A percentile compares a stretch with the other conserved stretches of the same genome.
Evolutionary conservation across 176 grass and related monocot species (phyloP).

Genomic region (Aegilops longissima): DNA sequence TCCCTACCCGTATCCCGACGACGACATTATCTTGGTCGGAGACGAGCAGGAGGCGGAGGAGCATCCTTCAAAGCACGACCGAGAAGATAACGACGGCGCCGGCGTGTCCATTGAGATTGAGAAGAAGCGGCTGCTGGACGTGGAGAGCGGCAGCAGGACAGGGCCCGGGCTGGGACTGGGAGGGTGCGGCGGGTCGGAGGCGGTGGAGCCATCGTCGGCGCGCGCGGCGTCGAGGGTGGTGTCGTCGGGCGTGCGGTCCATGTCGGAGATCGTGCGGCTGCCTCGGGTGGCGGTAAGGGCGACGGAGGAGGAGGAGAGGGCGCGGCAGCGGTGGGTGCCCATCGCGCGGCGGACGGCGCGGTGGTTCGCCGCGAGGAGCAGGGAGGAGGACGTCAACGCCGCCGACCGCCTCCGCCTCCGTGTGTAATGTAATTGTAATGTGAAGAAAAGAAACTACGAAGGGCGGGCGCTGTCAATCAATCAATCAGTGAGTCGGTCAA

Average conservation of each 20-base stretch:
- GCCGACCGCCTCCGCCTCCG: not conserved
- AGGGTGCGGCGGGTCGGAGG: not conserved
- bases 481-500: no score
- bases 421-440: not conserved
- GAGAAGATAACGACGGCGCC: not conserved
- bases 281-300: slow-evolving; percentile 36
- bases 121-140: slow-evolving; percentile 49
- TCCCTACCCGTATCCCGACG: not conserved
- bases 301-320: slow-evolving; percentile 44
- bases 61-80: not conserved
- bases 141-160: not conserved
- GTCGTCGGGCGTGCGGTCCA: slow-evolving; percentile 58
- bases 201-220: no score
- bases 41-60: not conserved
- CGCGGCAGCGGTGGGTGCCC: slow-evolving; percentile 56
- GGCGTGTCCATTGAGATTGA: slow-evolving; percentile 50
- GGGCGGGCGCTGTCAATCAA: no score
- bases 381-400: not conserved
- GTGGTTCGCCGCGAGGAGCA: slow-evolving; percentile 40
- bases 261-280: slow-evolving; percentile 89
- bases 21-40: not conserved
- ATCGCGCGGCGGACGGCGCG: slow-evolving; percentile 78
- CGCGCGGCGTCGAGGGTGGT: slow-evolving; percentile 15
- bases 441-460: no score
- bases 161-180: not conserved